These are phyloP conservation scores for Aureobasidium sp. DNA, from an alignment of 2,329 filamentous ascomycete species.

Conservation along the genomic window DNA sequence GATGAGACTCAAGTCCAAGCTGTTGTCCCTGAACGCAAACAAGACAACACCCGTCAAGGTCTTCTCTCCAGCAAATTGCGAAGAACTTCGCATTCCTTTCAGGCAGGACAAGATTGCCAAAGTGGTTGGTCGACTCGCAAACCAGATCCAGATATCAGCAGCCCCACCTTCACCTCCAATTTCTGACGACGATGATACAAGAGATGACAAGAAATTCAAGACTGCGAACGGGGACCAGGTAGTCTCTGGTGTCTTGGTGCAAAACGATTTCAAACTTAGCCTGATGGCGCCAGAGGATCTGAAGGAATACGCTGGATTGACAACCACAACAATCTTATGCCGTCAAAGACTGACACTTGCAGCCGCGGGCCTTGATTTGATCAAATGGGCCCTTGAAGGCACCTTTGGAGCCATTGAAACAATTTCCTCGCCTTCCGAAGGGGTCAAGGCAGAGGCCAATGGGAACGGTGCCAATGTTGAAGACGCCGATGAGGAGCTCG, in stretches of 20 bases:
- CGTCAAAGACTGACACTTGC: slow-evolving; percentile 82
- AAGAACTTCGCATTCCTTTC: slow-evolving; percentile 91
- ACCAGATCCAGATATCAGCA: slow-evolving; percentile 60
- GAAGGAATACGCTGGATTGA: slow-evolving; percentile 91
- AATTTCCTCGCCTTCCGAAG: slow-evolving; percentile 23
- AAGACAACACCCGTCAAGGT: slow-evolving; percentile 81
- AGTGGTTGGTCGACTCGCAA: slow-evolving; percentile 85
- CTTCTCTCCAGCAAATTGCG: slow-evolving; percentile 87
- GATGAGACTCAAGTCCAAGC: slow-evolving; percentile 91
- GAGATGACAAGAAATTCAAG: slow-evolving; percentile 22
- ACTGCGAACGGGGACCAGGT: slow-evolving; percentile 51
- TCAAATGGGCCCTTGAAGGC: slow-evolving; percentile 87
- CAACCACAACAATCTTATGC: slow-evolving; percentile 88
- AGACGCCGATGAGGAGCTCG: slow-evolving; percentile 23
- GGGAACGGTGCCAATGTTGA: slow-evolving; percentile 28
- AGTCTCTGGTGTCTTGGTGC: slow-evolving; percentile 84
- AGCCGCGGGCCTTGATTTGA: slow-evolving; percentile 81
- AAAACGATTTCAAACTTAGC: slow-evolving; percentile 95
- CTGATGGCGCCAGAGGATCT: slow-evolving; percentile 96
- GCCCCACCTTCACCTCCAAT: slow-evolving; percentile 28
- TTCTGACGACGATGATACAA: slow-evolving; percentile 36
- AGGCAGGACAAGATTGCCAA: slow-evolving; percentile 91
- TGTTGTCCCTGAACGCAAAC: slow-evolving; percentile 81
- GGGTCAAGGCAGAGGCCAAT: slow-evolving; percentile 31
- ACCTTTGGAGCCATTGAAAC: slow-evolving; percentile 74